Conservation (phyloP, 768 basidiomycete genomes). For the Agrocybe praecox region DNA sequence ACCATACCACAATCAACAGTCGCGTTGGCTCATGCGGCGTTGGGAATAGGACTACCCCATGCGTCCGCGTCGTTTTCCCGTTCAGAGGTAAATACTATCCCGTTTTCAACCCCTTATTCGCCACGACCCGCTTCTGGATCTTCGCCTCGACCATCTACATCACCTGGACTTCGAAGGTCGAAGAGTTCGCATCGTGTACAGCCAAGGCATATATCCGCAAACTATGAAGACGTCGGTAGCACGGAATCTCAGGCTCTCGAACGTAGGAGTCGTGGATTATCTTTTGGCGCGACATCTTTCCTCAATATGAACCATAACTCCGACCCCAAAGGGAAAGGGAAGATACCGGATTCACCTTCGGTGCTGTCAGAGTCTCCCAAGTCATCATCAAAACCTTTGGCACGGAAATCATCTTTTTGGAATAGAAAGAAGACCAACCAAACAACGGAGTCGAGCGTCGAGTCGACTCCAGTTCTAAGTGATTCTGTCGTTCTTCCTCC, state of each 20-base stretch:
- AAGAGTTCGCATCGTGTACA: constrained; percentile 51
- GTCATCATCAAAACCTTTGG: constrained; percentile 40
- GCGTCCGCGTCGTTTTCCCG: constrained; percentile 43
- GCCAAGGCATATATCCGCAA: constrained; percentile 25
- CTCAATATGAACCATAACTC: constrained; percentile 32
- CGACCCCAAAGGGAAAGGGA: constrained; percentile 49
- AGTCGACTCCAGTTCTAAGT: constrained; percentile 9
- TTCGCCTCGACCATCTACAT: constrained; percentile 7
- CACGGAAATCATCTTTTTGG: constrained; percentile 73
- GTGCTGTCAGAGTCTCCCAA: constrained; percentile 16
- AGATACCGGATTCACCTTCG: constrained; percentile 31
- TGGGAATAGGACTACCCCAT: constrained; percentile 62
- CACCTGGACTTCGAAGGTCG: constrained; percentile 42
- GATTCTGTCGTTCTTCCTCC: constrained; percentile 15
- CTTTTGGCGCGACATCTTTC: constrained; percentile 50
- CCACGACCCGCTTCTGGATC: background rate
- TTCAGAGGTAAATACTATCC: constrained; percentile 50
- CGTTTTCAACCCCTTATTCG: constrained; percentile 35
- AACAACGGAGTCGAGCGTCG: constrained; percentile 2
- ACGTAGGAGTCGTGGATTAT: constrained; percentile 54
- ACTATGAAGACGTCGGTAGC: constrained; percentile 18
- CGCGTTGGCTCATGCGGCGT: constrained; percentile 55
- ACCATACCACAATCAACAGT: constrained; percentile 29
- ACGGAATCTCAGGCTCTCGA: constrained; percentile 16
- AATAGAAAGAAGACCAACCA: constrained; percentile 42